Evolutionary conservation across 2,329 filamentous ascomycete genomes (phyloP).

Genomic region (Boeremia exigua): DNA sequence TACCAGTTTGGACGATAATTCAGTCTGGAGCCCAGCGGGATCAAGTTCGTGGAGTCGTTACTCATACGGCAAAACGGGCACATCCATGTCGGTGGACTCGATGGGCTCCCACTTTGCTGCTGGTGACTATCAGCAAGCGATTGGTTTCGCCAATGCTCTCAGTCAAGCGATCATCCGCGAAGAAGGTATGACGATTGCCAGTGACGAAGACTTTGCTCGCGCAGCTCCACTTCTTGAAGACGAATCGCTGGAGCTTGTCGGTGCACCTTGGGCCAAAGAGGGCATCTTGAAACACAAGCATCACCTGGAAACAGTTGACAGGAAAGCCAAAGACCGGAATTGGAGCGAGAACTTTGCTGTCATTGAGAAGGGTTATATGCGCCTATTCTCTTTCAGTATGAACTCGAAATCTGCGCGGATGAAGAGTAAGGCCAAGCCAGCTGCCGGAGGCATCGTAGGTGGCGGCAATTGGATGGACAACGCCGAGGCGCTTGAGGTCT

Average conservation of each 20-base stretch:
- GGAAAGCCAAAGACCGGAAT: slow-evolving; percentile 89
- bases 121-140: slow-evolving; percentile 90
- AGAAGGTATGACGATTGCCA: slow-evolving; percentile 66
- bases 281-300: slow-evolving; percentile 96
- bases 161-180: slow-evolving; percentile 97
- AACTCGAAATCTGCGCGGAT: slow-evolving; percentile 74
- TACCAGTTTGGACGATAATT: slow-evolving; percentile 92
- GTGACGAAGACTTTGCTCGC: slow-evolving; percentile 64
- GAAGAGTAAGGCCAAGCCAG: slow-evolving; percentile 65
- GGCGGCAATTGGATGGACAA: slow-evolving; percentile 99
- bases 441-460: slow-evolving; percentile 75
- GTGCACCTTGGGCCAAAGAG: slow-evolving; percentile 98
- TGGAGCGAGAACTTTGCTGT: slow-evolving; percentile 97
- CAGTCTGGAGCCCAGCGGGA: slow-evolving; percentile 86
- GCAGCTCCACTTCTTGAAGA: slow-evolving; percentile 80
- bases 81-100: slow-evolving; percentile 91
- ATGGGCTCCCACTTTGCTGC: slow-evolving; percentile 77
- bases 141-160: slow-evolving; percentile 95
- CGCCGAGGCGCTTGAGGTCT: slow-evolving; percentile 85
- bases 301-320: slow-evolving; percentile 87
- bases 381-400: slow-evolving; percentile 90
- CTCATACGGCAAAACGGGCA: slow-evolving; percentile 87
- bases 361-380: slow-evolving; percentile 91
- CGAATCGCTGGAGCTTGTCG: slow-evolving; percentile 86
- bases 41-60: slow-evolving; percentile 97